phyloP scores from a whole-genome alignment of 2,329 filamentous ascomycete genomes.

The Reticulascus tulasneorum region DNA sequence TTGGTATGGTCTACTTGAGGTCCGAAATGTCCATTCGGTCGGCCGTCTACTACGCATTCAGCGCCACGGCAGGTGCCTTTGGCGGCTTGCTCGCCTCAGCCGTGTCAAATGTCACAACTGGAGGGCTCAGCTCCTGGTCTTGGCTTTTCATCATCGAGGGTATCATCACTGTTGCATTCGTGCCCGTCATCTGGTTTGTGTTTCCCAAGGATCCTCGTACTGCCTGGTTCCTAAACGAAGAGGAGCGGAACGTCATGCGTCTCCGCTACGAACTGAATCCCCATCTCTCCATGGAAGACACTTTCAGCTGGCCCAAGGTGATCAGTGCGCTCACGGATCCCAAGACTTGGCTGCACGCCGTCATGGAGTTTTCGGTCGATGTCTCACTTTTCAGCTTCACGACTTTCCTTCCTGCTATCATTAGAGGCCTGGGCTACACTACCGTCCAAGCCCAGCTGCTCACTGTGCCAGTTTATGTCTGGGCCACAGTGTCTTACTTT shows the following conservation, averaged over 20 bases:
- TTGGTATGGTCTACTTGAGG: constrained; percentile 35
- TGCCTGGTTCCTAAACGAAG: constrained; percentile 43
- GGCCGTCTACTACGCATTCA: constrained; percentile 42
- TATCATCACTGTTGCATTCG: constrained; percentile 37
- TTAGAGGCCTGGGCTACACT: constrained; percentile 47
- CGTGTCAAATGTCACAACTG: constrained; percentile 41
- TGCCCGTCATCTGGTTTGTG: constrained; percentile 39
- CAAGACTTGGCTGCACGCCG: constrained; percentile 46
- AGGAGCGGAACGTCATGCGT: constrained; percentile 47
- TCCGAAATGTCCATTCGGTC: constrained; percentile 22
- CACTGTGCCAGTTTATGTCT: constrained; percentile 54
- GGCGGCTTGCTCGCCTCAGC: constrained; percentile 43
- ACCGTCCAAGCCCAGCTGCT: constrained; percentile 48
- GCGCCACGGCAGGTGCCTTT: constrained; percentile 43
- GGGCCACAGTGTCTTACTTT: constrained; percentile 43
- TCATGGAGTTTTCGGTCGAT: constrained; percentile 48
- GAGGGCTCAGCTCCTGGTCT: constrained; percentile 42
- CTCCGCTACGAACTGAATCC: constrained; percentile 39
- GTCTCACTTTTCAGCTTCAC: constrained; percentile 53
- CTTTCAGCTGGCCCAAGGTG: constrained; percentile 49
- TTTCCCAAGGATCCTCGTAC: constrained; percentile 42
- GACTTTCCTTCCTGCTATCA: constrained; percentile 54
- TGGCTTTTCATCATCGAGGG: constrained; percentile 51
- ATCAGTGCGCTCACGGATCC: constrained; percentile 42
- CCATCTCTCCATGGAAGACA: constrained; percentile 44